phyloP scores from a whole-genome alignment of 805 yeast genomes.

The Saturnispora serradocipensis region DNA sequence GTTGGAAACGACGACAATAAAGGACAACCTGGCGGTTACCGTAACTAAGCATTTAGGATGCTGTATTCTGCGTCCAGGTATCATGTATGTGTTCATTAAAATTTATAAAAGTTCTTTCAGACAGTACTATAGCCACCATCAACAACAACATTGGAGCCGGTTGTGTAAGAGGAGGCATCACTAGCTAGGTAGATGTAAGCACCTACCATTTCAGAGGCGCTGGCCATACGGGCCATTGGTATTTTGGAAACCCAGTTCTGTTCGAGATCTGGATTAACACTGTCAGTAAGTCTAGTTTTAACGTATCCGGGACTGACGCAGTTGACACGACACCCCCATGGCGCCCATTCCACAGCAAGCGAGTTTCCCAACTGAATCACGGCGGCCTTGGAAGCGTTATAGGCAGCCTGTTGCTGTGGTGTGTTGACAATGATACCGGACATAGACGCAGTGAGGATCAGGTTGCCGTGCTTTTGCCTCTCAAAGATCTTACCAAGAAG shows the following conservation, averaged over 20 bases:
- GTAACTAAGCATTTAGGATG: too few species aligned
- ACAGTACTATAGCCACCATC: slow-evolving; percentile 70
- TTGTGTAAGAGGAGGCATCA: slow-evolving; percentile 70
- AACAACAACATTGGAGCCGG: slow-evolving; percentile 67
- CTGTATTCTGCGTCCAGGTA: too few species aligned
- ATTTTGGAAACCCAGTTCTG: slow-evolving; percentile 41
- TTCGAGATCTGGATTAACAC: slow-evolving; percentile 35
- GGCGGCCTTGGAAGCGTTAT: slow-evolving; percentile 83
- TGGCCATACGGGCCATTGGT: slow-evolving; percentile 71
- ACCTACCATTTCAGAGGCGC: slow-evolving; percentile 67
- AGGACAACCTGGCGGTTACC: too few species aligned
- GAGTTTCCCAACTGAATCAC: slow-evolving; percentile 68
- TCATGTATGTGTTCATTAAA: too few species aligned
- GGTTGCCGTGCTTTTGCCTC: slow-evolving; percentile 65
- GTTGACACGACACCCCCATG: slow-evolving; percentile 78
- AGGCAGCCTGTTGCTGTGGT: slow-evolving; percentile 81
- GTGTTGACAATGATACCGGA: slow-evolving; percentile 80
- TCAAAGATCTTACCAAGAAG: slow-evolving; percentile 64
- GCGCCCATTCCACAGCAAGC: slow-evolving; percentile 83
- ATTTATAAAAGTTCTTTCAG: slow-evolving; percentile 16
- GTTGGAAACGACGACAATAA: too few species aligned
- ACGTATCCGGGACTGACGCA: slow-evolving; percentile 83
- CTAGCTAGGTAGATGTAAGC: slow-evolving; percentile 74
- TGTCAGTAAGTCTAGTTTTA: slow-evolving; percentile 54
- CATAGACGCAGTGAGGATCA: slow-evolving; percentile 83